phyloP scores from a whole-genome alignment of 2,329 filamentous ascomycete species.

The Phialocephala subalpina region DNA sequence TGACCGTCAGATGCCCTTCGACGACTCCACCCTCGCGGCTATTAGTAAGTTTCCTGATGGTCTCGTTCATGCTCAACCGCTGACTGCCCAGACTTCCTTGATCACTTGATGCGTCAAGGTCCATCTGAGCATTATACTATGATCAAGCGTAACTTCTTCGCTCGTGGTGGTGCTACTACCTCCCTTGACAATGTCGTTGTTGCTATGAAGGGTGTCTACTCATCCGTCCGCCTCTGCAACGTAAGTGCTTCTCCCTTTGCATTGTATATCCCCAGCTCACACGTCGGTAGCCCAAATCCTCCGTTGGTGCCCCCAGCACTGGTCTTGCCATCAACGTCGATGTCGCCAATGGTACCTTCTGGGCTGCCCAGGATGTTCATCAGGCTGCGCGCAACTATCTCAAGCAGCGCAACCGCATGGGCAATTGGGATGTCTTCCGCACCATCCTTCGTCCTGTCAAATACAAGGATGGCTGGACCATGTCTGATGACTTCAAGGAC shows the following conservation, averaged over 20 bases:
- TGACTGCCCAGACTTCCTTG: conserved; percentile 71
- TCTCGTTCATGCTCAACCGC: conserved; percentile 14
- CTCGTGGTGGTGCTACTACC: conserved; percentile 36
- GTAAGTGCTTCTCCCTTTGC: conserved; percentile 44
- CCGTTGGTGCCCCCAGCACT: conserved; percentile 48
- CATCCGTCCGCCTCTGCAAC: conserved; percentile 80
- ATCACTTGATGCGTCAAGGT: conserved; percentile 85
- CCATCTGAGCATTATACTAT: conserved; percentile 72
- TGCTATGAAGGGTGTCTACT: conserved; percentile 89
- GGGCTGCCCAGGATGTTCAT: conserved; percentile 56
- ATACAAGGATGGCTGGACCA: conserved; percentile 26
- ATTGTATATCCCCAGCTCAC: conserved; percentile 22
- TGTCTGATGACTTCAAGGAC: conserved; percentile 61
- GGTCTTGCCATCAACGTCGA: conserved; percentile 87
- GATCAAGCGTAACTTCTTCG: conserved; percentile 87
- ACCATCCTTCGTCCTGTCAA: conserved; percentile 34
- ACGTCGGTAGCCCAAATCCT: conserved; percentile 28
- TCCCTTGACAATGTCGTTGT: conserved; percentile 73
- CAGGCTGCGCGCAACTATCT: conserved; percentile 45
- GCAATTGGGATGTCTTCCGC: conserved; percentile 36
- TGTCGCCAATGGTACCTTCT: conserved; percentile 92
- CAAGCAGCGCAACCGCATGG: conserved; percentile 35
- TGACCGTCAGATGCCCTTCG: conserved; percentile 63
- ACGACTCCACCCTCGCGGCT: conserved; percentile 75
- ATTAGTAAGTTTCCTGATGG: conserved; percentile 63